A percentile compares a stretch with the other conserved stretches of the same genome.
Evolutionary conservation across 441 rosid genomes (phyloP).

Genomic region (Pelargonium cotyledonis): DNA sequence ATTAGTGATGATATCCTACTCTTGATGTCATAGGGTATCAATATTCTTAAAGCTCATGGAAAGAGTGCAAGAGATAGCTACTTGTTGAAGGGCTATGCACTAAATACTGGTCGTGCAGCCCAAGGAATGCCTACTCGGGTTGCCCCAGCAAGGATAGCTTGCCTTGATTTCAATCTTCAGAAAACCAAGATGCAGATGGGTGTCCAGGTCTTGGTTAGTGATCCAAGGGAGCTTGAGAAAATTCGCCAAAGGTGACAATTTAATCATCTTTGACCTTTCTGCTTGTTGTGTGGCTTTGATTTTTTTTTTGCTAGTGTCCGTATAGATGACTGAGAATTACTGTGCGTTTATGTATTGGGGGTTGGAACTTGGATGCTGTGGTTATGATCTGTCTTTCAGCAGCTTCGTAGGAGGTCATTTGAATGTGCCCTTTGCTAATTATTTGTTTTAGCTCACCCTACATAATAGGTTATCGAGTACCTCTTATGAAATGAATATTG

Average conservation of each 20-base stretch:
- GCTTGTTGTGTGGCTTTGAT: no score
- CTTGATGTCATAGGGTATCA: constrained; percentile 56
- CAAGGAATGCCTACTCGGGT: constrained; percentile 96
- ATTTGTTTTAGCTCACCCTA: neutral
- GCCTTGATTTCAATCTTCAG: constrained; percentile 96
- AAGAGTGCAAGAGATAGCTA: constrained; percentile 89
- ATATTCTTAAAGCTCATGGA: constrained; percentile 95
- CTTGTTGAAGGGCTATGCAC: constrained; percentile 86
- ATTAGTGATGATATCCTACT: neutral
- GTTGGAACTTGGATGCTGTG: neutral
- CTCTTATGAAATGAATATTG: no score
- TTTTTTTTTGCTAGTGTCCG: neutral
- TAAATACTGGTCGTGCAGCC: constrained; percentile 92
- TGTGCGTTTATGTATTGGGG: neutral
- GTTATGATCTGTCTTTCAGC: neutral
- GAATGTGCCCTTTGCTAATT: neutral
- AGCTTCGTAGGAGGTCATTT: neutral
- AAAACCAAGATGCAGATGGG: constrained; percentile 97
- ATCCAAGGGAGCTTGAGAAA: constrained; percentile 98
- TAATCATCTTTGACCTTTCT: neutral
- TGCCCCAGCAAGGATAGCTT: constrained; percentile 83
- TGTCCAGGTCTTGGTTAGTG: constrained; percentile 83
- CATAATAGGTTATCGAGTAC: neutral
- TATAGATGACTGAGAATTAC: neutral
- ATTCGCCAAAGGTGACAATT: constrained; percentile 73